A percentile compares a stretch with the other conserved stretches of the same genome.
These are phyloP conservation scores for Chloris gayana DNA, from an alignment of 176 grass and related monocot genomes.

Conservation along the genomic window DNA sequence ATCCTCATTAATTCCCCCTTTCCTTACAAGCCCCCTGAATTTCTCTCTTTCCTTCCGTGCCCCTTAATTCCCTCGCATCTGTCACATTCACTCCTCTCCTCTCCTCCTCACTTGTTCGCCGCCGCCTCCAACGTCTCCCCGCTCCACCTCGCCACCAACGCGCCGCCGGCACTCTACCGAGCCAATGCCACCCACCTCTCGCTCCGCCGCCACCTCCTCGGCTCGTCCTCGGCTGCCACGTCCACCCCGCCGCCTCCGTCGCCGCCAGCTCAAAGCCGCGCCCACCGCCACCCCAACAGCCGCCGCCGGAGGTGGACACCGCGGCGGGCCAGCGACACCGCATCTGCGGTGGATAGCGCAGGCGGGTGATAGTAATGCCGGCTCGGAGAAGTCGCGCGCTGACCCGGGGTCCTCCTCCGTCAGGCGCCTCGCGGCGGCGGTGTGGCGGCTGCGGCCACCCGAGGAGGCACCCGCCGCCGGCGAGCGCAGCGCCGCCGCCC, in stretches of 20 bases:
- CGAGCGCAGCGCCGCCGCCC: not conserved
- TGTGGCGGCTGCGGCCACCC: slow-evolving; percentile 53
- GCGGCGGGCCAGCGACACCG: slow-evolving; percentile 31
- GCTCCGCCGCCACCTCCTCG: not conserved
- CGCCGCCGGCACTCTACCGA: slow-evolving; percentile 25
- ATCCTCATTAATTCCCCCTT: not conserved
- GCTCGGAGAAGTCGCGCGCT: slow-evolving; percentile 6
- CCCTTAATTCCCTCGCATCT: slow-evolving; percentile 15
- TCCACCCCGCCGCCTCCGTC: slow-evolving; percentile 26
- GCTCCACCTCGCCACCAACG: not conserved
- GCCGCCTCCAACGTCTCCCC: slow-evolving; percentile 17
- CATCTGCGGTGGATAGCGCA: slow-evolving; percentile 21
- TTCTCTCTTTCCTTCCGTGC: not conserved
- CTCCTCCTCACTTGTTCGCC: not conserved
- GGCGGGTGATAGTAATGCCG: not conserved
- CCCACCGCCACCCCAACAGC: not conserved
- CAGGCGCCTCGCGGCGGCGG: slow-evolving; percentile 41
- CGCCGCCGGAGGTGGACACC: not conserved
- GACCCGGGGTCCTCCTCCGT: slow-evolving; percentile 8
- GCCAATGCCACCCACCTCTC: slow-evolving; percentile 43
- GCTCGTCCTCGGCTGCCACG: not conserved
- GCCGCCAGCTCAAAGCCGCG: not conserved
- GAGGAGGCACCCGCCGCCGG: slow-evolving; percentile 34
- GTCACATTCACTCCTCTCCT: not conserved
- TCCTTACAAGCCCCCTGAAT: slow-evolving; percentile 31